A percentile compares a stretch with the other conserved stretches of the same genome.
These are phyloP conservation scores for Candida neerlandica DNA, from an alignment of 1,139 yeast genomes.

Conservation along the genomic window DNA sequence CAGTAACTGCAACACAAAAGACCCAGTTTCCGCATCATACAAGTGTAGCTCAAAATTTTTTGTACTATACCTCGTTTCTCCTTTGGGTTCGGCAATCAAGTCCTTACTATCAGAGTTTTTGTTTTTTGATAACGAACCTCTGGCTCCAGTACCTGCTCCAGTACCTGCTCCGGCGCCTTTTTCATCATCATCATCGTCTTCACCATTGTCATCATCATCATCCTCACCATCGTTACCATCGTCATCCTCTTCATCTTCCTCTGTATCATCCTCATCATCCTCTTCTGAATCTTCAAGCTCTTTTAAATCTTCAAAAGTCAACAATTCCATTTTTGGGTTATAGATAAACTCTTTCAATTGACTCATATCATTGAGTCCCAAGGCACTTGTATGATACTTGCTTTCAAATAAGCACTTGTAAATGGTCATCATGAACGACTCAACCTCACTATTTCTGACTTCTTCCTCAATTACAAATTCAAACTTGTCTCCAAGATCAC, in stretches of 20 bases:
- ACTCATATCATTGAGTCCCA: slow-evolving; percentile 38
- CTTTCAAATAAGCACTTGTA: slow-evolving; percentile 76
- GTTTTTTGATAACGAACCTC: slow-evolving; percentile 7
- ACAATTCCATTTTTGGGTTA: slow-evolving; percentile 27
- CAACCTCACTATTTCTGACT: slow-evolving; percentile 59
- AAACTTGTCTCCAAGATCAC: slow-evolving; percentile 84
- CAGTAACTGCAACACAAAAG: slow-evolving; percentile 47
- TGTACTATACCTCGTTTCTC: slow-evolving; percentile 17
- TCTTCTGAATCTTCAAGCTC: slow-evolving; percentile 18
- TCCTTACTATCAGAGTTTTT: not conserved
- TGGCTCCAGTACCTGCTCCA: slow-evolving; percentile 13
- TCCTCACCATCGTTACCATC: slow-evolving; percentile 6
- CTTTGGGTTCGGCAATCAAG: slow-evolving; percentile 13
- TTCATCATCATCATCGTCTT: slow-evolving; percentile 6
- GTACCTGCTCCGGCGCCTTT: slow-evolving; percentile 9
- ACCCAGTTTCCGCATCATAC: slow-evolving; percentile 56
- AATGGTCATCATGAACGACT: slow-evolving; percentile 63
- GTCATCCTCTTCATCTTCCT: slow-evolving; percentile 11
- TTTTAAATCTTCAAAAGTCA: slow-evolving; percentile 28
- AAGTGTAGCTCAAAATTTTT: slow-evolving; percentile 41
- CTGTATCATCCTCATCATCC: slow-evolving; percentile 18
- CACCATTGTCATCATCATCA: slow-evolving; percentile 10
- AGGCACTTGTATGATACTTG: slow-evolving; percentile 63
- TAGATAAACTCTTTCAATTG: slow-evolving; percentile 61
- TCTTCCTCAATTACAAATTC: slow-evolving; percentile 75